These are phyloP conservation scores for Chenopodium formosanum DNA, from an alignment of 148 eudicot genomes.

Conservation along the genomic window DNA sequence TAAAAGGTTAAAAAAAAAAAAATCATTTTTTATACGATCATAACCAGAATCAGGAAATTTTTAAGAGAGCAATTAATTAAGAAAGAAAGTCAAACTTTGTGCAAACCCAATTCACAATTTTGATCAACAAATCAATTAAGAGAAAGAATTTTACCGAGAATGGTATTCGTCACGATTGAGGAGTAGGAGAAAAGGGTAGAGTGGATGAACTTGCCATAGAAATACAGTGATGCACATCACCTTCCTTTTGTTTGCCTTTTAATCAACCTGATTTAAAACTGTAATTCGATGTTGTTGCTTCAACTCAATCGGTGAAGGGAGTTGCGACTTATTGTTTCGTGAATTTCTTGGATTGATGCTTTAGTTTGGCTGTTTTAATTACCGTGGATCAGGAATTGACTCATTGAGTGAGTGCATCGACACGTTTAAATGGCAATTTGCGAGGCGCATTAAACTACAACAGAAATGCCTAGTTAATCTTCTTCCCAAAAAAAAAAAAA, in stretches of 20 bases:
- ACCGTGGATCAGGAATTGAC: too few species aligned
- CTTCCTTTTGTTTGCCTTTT: background rate
- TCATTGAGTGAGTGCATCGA: too few species aligned
- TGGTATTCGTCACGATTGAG: constrained; percentile 84
- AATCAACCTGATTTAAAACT: background rate
- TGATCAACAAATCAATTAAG: background rate
- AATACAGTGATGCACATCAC: constrained; percentile 80
- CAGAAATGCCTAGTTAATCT: too few species aligned
- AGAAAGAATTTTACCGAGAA: constrained; percentile 35
- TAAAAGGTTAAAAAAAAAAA: too few species aligned
- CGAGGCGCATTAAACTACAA: too few species aligned
- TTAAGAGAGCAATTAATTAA: too few species aligned
- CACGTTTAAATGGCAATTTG: too few species aligned
- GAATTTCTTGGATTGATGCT: background rate
- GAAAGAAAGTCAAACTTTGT: too few species aligned
- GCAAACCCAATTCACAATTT: constrained; percentile 4
- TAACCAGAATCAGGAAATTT: too few species aligned
- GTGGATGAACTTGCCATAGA: constrained; percentile 77
- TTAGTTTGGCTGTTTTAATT: too few species aligned
- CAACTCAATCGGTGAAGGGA: background rate
- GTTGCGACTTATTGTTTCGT: background rate
- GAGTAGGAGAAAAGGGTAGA: constrained; percentile 66
- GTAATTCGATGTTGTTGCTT: background rate
- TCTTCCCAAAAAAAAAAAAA: too few species aligned
- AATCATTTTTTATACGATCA: too few species aligned